Evolutionary conservation across 2,329 filamentous ascomycete genomes (phyloP).

Genomic region (Gnomoniopsis smithogilvyi): DNA sequence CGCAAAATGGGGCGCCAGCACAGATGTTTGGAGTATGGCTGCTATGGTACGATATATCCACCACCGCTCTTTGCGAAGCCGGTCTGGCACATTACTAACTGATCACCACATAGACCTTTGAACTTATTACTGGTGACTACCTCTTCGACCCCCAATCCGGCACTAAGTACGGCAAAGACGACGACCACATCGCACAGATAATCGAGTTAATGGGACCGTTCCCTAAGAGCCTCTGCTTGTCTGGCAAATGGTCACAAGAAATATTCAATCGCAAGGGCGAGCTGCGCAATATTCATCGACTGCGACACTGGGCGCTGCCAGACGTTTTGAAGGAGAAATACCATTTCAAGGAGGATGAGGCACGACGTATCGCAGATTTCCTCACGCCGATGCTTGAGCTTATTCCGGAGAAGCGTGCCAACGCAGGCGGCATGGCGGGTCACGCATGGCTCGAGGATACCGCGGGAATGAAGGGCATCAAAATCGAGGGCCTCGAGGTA

Average conservation of each 20-base stretch:
- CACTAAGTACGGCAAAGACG: conserved; percentile 98
- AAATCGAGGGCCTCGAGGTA: conserved; percentile 69
- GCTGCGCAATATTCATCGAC: conserved; percentile 91
- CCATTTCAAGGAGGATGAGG: conserved; percentile 83
- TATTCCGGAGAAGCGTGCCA: conserved; percentile 82
- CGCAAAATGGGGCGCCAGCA: conserved; percentile 98
- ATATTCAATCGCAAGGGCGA: conserved; percentile 99
- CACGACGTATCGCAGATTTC: conserved; percentile 75
- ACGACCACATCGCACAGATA: conserved; percentile 98
- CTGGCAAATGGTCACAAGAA: conserved; percentile 96
- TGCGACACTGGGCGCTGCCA: conserved; percentile 92
- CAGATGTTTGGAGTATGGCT: conserved; percentile 99
- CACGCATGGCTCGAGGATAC: conserved; percentile 82
- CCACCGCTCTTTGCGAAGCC: too few relatives aligned
- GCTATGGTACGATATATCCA: conserved; percentile 76
- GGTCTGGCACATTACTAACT: conserved; percentile 86
- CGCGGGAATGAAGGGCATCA: conserved; percentile 80
- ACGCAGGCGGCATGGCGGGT: conserved; percentile 91
- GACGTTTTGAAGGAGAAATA: conserved; percentile 97
- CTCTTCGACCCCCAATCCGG: conserved; percentile 97
- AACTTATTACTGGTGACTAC: conserved; percentile 97
- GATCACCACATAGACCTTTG: conserved; percentile 71
- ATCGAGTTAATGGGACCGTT: conserved; percentile 95
- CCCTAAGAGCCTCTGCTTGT: conserved; percentile 85
- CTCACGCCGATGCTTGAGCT: conserved; percentile 88